These are phyloP conservation scores for Tuber indicum DNA, from an alignment of 495 filamentous ascomycete genomes.

Conservation along the genomic window DNA sequence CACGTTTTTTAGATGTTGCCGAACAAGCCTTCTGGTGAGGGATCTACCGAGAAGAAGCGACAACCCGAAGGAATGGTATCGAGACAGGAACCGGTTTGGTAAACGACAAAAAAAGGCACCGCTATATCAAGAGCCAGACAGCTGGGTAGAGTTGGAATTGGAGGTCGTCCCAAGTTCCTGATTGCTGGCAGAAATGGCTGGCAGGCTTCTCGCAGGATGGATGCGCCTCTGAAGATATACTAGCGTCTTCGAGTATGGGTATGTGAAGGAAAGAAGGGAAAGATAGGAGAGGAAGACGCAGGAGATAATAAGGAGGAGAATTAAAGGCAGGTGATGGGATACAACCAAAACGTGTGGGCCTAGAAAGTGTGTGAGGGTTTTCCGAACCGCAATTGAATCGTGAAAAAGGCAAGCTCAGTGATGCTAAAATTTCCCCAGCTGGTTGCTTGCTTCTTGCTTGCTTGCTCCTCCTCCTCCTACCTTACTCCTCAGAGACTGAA, in stretches of 20 bases:
- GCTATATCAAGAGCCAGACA: neutral
- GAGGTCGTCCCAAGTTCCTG: constrained; percentile 17
- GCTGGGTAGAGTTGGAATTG: constrained; percentile 3
- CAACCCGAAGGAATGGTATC: constrained; percentile 37
- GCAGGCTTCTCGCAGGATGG: constrained; percentile 13
- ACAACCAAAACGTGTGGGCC: constrained; percentile 5
- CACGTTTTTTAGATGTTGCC: constrained; percentile 32
- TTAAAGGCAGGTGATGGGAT: constrained; percentile 23
- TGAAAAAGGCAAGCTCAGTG: neutral
- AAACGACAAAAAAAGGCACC: constrained; percentile 27
- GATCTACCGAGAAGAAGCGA: constrained; percentile 37
- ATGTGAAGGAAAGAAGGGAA: constrained; percentile 24
- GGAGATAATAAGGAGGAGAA: constrained; percentile 23
- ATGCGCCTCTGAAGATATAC: constrained; percentile 35
- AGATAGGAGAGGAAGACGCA: constrained; percentile 26
- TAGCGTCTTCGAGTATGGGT: constrained; percentile 34
- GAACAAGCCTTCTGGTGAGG: constrained; percentile 32
- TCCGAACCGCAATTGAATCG: constrained; percentile 4
- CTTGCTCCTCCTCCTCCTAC: neutral
- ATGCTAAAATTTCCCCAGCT: neutral
- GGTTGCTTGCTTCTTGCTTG: constrained; percentile 1
- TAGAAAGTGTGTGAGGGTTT: constrained; percentile 3
- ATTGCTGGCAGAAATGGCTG: constrained; percentile 40
- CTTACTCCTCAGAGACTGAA: neutral
- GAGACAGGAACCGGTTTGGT: constrained; percentile 24